These are phyloP conservation scores for Rusavskia elegans DNA, from an alignment of 495 filamentous ascomycete species.

Conservation along the genomic window DNA sequence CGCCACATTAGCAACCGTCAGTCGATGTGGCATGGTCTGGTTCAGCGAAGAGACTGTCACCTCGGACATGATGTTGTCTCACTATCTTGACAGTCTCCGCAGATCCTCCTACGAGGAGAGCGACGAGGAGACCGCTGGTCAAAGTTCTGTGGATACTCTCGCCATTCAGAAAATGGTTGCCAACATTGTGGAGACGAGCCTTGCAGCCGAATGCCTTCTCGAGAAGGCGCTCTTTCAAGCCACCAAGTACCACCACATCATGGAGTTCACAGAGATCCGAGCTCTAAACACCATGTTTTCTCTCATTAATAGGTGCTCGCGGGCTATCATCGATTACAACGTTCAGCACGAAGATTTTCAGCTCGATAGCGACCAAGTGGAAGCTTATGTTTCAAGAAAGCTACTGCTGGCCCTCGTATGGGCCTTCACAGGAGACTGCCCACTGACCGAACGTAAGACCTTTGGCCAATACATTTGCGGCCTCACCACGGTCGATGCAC, in stretches of 20 bases:
- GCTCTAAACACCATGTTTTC: conserved; percentile 90
- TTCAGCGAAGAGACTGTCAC: conserved; percentile 97
- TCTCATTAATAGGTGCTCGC: conserved; percentile 79
- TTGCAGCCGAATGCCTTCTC: conserved; percentile 66
- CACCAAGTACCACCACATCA: conserved; percentile 76
- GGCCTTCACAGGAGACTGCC: conserved; percentile 91
- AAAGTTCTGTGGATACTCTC: conserved; percentile 58
- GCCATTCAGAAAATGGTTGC: conserved; percentile 63
- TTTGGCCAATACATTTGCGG: conserved; percentile 74
- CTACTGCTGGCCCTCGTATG: conserved; percentile 80
- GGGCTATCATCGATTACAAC: conserved; percentile 90
- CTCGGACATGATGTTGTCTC: conserved; percentile 75
- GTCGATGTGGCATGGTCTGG: conserved; percentile 99
- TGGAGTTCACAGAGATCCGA: conserved; percentile 87
- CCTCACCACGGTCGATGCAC: conserved; percentile 70
- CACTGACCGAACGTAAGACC: conserved; percentile 66
- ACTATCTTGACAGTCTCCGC: conserved; percentile 73
- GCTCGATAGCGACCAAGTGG: conserved; percentile 72
- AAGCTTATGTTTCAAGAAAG: conserved; percentile 83
- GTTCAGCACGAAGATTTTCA: conserved; percentile 86
- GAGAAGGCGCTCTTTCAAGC: conserved; percentile 59
- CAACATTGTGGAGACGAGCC: conserved; percentile 54
- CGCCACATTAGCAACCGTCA: conserved; percentile 90
- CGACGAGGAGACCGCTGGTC: conserved; percentile 79
- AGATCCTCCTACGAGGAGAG: conserved; percentile 78